phyloP scores from a whole-genome alignment of 148 eudicot species.

The Amaranthus palmeri region DNA sequence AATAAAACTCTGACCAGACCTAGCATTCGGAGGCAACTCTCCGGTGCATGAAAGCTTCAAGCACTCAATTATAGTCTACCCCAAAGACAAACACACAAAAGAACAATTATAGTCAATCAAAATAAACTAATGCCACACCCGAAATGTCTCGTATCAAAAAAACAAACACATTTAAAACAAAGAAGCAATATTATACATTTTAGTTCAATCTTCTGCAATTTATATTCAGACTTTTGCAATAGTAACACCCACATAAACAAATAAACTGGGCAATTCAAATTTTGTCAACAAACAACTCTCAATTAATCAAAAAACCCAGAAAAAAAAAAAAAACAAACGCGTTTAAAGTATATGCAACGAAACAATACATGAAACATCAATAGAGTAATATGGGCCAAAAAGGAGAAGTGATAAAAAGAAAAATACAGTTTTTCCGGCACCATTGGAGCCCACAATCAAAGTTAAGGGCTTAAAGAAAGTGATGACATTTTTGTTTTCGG shows the following conservation, averaged over 20 bases:
- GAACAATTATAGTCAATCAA: background rate
- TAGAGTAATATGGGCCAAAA: background rate
- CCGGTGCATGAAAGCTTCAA: slow-evolving; percentile 96
- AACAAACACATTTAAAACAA: too few species aligned
- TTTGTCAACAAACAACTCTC: background rate
- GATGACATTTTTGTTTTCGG: slow-evolving; percentile 87
- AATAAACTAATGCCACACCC: background rate
- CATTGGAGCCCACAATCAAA: slow-evolving; percentile 92
- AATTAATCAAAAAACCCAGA: background rate
- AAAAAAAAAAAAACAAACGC: background rate
- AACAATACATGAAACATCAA: background rate
- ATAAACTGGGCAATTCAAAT: background rate
- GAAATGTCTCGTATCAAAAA: background rate
- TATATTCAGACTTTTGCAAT: background rate
- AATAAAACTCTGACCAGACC: slow-evolving; percentile 96
- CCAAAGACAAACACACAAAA: background rate
- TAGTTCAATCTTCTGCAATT: background rate
- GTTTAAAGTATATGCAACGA: background rate
- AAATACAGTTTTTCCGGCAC: slow-evolving; percentile 91
- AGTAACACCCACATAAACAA: background rate
- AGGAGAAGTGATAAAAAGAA: background rate
- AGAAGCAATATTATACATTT: too few species aligned
- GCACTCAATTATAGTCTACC: slow-evolving; percentile 92
- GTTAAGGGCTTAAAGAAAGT: slow-evolving; percentile 89
- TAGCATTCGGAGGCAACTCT: slow-evolving; percentile 93